These are phyloP conservation scores for Lentinula aciculospora DNA, from an alignment of 768 basidiomycete genomes.

Conservation along the genomic window DNA sequence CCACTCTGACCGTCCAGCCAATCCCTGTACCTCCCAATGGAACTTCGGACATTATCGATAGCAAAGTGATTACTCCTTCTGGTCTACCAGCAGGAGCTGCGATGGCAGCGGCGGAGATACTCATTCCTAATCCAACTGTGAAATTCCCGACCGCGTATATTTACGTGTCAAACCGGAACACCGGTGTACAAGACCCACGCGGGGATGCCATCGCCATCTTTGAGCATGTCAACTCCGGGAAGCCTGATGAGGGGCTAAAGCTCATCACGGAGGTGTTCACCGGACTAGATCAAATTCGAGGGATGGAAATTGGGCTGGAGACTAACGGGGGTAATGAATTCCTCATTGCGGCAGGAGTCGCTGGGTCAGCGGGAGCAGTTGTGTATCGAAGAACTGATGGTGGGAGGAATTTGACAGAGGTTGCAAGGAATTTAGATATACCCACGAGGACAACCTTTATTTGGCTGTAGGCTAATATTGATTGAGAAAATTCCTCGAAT, in stretches of 20 bases:
- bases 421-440: constrained; percentile 46
- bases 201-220: constrained; percentile 65
- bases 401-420: constrained; percentile 42
- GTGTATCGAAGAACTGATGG: constrained; percentile 46
- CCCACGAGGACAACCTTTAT: constrained; percentile 50
- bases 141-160: constrained; percentile 49
- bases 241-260: constrained; percentile 20
- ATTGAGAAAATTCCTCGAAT: too few species aligned
- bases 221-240: constrained; percentile 25
- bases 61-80: constrained; percentile 43
- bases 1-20: constrained; percentile 51
- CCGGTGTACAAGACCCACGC: constrained; percentile 35
- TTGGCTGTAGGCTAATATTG: constrained; percentile 27
- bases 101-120: constrained; percentile 59
- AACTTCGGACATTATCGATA: constrained; percentile 44
- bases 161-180: constrained; percentile 67
- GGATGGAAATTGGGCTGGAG: constrained; percentile 54
- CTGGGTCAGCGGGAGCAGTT: constrained; percentile 48
- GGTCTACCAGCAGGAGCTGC: constrained; percentile 28
- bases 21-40: constrained; percentile 48
- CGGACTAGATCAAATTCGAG: constrained; percentile 57
- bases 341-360: constrained; percentile 46
- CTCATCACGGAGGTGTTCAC: constrained; percentile 51
- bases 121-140: constrained; percentile 43
- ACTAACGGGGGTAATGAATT: constrained; percentile 44